Percentiles rank a stretch among this genome's conserved stretches.
Conservation (phyloP, 257 asterid species). For the Linderniella brevidens region DNA sequence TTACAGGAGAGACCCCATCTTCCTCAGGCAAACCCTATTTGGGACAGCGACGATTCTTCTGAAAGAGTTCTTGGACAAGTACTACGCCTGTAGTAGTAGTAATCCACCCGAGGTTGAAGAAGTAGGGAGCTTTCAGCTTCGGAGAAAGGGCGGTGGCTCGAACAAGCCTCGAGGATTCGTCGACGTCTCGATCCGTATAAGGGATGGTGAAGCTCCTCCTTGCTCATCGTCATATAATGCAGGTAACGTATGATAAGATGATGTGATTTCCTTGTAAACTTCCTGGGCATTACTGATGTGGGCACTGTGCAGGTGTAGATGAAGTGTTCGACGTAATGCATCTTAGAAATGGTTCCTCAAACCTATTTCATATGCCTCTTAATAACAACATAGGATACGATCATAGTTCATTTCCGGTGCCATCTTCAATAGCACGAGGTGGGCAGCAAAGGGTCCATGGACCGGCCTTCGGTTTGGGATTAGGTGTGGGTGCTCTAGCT, state of each 20-base stretch:
- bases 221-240: slow-evolving; percentile 13
- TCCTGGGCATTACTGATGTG: slow-evolving; percentile 1
- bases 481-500: too few species aligned
- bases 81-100: slow-evolving; percentile 15
- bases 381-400: too few species aligned
- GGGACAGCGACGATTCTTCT: slow-evolving; percentile 53
- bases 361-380: too few species aligned
- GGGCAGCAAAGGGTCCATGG: too few species aligned
- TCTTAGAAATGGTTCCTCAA: too few species aligned
- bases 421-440: too few species aligned
- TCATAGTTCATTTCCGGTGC: too few species aligned
- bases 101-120: slow-evolving; percentile 45
- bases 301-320: too few species aligned
- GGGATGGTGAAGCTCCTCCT: slow-evolving; percentile 36
- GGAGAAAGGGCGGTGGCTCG: slow-evolving; percentile 30
- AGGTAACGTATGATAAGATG: too few species aligned
- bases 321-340: too few species aligned
- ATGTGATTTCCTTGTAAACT: too few species aligned
- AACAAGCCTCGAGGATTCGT: slow-evolving; percentile 55
- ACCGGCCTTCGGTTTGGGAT: too few species aligned
- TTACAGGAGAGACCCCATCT: slow-evolving; percentile 62
- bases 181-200: slow-evolving; percentile 47
- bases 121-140: slow-evolving; percentile 74
- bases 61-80: slow-evolving; percentile 67
- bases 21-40: slow-evolving; percentile 46